Percentiles rank a stretch among this genome's conserved stretches.
These are phyloP conservation scores for Neonectria hederae DNA, from an alignment of 2,329 filamentous ascomycete species.

Conservation along the genomic window DNA sequence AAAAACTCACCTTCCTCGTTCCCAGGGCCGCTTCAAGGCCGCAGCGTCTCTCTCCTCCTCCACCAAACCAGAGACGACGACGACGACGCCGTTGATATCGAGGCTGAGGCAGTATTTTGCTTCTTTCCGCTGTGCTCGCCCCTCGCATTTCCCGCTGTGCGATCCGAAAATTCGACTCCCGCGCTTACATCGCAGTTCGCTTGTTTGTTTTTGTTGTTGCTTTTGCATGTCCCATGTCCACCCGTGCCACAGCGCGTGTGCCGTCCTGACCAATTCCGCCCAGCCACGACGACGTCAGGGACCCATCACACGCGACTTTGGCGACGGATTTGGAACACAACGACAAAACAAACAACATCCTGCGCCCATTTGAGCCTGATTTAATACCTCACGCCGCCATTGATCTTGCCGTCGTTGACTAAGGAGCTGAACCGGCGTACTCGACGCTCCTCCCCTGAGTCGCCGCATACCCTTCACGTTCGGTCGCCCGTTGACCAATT, in stretches of 20 bases:
- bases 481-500: constrained; percentile 22
- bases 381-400: constrained; percentile 2
- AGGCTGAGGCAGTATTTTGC: constrained; percentile 24
- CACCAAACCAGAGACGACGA: constrained; percentile 18
- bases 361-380: neutral
- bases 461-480: neutral
- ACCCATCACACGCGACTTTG: constrained; percentile 31
- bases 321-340: constrained; percentile 21
- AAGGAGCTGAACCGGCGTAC: constrained; percentile 19
- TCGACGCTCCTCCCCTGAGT: constrained; percentile 21
- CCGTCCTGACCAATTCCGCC: constrained; percentile 36
- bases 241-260: constrained; percentile 31
- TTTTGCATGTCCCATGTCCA: constrained; percentile 25
- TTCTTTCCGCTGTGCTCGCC: neutral
- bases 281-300: constrained; percentile 33
- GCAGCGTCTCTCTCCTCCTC: constrained; percentile 20
- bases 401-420: constrained; percentile 1
- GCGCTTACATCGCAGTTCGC: neutral
- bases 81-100: constrained; percentile 21
- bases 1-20: constrained; percentile 39
- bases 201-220: constrained; percentile 24
- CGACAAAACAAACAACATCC: constrained; percentile 24
- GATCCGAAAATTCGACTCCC: neutral
- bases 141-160: neutral
- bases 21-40: constrained; percentile 18